A percentile compares a stretch with the other conserved stretches of the same genome.
These are phyloP conservation scores for Blastocystis sp. DNA, from an alignment of 352 stramenopile species.

Conservation along the genomic window DNA sequence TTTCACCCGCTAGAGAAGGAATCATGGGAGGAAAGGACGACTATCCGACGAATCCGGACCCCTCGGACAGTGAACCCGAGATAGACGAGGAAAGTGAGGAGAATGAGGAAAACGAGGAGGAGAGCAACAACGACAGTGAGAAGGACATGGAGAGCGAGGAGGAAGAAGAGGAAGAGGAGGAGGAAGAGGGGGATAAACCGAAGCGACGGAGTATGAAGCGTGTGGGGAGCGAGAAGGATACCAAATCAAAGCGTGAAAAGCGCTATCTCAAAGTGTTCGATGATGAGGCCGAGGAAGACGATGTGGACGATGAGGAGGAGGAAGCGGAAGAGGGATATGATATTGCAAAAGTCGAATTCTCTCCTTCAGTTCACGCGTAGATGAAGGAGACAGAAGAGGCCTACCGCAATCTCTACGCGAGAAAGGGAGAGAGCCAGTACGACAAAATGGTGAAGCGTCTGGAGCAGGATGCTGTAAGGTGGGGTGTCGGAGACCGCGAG, in stretches of 20 bases:
- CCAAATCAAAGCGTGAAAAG: not conserved
- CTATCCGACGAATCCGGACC: not conserved
- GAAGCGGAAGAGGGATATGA: conserved; percentile 13
- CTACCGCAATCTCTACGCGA: conserved; percentile 4
- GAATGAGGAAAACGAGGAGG: not conserved
- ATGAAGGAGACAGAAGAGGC: conserved; percentile 18
- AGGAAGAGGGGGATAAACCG: conserved; percentile 19
- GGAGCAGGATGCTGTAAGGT: conserved; percentile 4
- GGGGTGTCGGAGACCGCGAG: not conserved
- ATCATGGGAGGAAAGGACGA: conserved; percentile 37
- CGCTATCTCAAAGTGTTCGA: conserved; percentile 1
- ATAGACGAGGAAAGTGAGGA: conserved; percentile 12
- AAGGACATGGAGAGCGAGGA: conserved; percentile 25
- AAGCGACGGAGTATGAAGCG: conserved; percentile 14
- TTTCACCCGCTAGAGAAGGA: not conserved
- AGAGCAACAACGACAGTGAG: conserved; percentile 15
- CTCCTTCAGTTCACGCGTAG: not conserved
- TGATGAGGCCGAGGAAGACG: conserved; percentile 40
- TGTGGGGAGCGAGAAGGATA: not conserved
- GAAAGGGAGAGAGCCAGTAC: conserved; percentile 31
- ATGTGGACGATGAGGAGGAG: not conserved
- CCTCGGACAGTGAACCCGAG: not conserved
- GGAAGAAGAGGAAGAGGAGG: conserved; percentile 6
- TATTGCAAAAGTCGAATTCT: conserved; percentile 29
- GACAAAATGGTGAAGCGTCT: conserved; percentile 36